These are phyloP conservation scores for Theobroma cacao DNA, from an alignment of 345 rosid genomes.

Conservation along the genomic window DNA sequence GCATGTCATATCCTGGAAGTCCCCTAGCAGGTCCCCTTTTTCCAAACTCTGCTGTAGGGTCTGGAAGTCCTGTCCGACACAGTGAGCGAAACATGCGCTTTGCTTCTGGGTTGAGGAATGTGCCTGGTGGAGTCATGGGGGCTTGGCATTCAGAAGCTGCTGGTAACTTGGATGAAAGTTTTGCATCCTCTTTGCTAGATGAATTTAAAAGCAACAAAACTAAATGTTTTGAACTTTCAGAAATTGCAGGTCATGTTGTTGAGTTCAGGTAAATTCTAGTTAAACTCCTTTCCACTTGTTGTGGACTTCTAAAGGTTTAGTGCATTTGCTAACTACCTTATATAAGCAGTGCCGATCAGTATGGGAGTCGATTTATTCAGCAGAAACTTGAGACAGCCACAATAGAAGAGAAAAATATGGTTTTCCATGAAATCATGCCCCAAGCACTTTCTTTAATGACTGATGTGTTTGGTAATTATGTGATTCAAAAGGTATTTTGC, in stretches of 20 bases:
- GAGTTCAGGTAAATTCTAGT: conserved; percentile 56
- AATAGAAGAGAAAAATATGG: conserved; percentile 81
- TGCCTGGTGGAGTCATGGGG: conserved; percentile 49
- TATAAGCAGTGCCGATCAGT: conserved; percentile 76
- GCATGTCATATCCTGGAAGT: conserved; percentile 54
- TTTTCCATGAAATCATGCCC: conserved; percentile 87
- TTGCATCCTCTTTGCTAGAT: conserved; percentile 56
- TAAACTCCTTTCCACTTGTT: not conserved
- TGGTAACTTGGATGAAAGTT: conserved; percentile 46
- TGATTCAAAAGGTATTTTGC: conserved; percentile 78
- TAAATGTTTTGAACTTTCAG: conserved; percentile 68
- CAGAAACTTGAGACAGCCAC: conserved; percentile 95
- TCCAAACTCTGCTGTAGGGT: conserved; percentile 48
- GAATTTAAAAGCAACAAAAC: conserved; percentile 71
- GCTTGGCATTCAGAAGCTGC: conserved; percentile 55
- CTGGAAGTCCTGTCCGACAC: conserved; percentile 50
- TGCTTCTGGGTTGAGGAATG: conserved; percentile 49
- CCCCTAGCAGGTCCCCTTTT: conserved; percentile 39
- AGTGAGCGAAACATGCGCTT: conserved; percentile 47
- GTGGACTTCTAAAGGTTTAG: conserved; percentile 1
- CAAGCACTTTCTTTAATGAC: conserved; percentile 82
- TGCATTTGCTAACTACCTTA: conserved; percentile 1
- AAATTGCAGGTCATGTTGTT: conserved; percentile 69
- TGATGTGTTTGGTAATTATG: conserved; percentile 95
- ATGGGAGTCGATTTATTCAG: conserved; percentile 95